Conservation (phyloP, 768 basidiomycete genomes). For the Leccinum subgranulosum region DNA sequence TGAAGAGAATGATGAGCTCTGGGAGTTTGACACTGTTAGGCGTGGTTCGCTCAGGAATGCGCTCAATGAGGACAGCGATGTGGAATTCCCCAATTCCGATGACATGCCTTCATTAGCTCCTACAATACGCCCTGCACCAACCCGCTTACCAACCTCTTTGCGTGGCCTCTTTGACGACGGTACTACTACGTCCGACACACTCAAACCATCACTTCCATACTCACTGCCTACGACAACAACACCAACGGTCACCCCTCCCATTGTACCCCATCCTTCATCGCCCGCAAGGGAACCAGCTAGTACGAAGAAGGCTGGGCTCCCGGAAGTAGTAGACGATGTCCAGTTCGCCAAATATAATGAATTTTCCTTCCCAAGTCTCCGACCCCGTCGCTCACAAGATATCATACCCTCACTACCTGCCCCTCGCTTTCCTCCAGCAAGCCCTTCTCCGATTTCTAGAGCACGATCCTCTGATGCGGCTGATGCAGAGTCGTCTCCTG, state of each 20-base stretch:
- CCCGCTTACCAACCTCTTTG: slow-evolving; percentile 70
- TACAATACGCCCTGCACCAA: slow-evolving; percentile 51
- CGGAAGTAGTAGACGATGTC: slow-evolving; percentile 38
- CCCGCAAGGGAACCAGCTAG: slow-evolving; percentile 34
- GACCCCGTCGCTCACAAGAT: slow-evolving; percentile 57
- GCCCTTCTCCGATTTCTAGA: slow-evolving; percentile 32
- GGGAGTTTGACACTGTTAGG: slow-evolving; percentile 78
- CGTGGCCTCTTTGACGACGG: slow-evolving; percentile 75
- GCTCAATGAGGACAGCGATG: slow-evolving; percentile 24
- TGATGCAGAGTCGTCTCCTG: slow-evolving; percentile 18
- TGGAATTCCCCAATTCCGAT: slow-evolving; percentile 11
- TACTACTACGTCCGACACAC: slow-evolving; percentile 36
- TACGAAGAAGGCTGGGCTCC: slow-evolving; percentile 28
- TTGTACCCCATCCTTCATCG: slow-evolving; percentile 32
- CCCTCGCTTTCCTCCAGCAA: slow-evolving; percentile 25
- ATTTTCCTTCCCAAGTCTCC: slow-evolving; percentile 58
- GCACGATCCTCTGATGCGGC: slow-evolving; percentile 33
- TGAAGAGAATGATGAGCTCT: slow-evolving; percentile 40
- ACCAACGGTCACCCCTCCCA: slow-evolving; percentile 25
- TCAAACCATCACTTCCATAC: slow-evolving; percentile 38
- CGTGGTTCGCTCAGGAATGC: slow-evolving; percentile 34
- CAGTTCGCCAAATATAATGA: slow-evolving; percentile 44
- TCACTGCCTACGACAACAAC: slow-evolving; percentile 23
- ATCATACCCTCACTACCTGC: slow-evolving; percentile 32
- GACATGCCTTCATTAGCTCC: slow-evolving; percentile 26